Percentiles rank a stretch among this genome's conserved stretches.
Conservation (phyloP, 441 rosid species). For the Syzygium syzygioides region DNA sequence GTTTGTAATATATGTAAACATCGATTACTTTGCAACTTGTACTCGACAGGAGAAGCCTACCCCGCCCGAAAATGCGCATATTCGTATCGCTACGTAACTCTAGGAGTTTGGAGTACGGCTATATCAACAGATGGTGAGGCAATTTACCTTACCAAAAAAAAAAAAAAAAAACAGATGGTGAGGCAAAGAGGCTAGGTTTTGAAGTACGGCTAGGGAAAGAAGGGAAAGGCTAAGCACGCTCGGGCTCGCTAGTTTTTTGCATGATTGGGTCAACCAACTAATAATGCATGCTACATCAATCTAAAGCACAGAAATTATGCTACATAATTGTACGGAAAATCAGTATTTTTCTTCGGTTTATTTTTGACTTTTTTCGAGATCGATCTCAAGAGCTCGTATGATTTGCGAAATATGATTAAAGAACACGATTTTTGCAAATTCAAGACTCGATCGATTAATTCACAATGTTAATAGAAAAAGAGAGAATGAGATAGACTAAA, state of each 20-base stretch:
- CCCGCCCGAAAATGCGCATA: neutral
- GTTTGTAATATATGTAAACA: neutral
- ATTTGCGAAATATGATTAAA: neutral
- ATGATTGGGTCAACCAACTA: neutral
- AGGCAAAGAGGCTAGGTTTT: neutral
- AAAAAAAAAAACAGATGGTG: too few species aligned
- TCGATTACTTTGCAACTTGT: neutral
- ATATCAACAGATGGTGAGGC: neutral
- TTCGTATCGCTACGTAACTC: neutral
- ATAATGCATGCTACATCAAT: neutral
- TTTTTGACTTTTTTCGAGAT: neutral
- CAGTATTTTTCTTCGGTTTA: fast-evolving
- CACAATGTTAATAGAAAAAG: neutral
- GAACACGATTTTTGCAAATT: neutral
- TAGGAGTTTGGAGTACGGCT: neutral
- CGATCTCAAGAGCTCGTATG: neutral
- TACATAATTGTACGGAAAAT: neutral
- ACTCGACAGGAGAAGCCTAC: neutral
- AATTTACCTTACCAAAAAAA: too few species aligned
- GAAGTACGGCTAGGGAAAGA: neutral
- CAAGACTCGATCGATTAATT: neutral
- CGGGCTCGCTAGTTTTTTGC: neutral
- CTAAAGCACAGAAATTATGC: neutral
- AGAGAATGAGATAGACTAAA: neutral
- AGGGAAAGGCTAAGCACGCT: neutral